Conservation (phyloP, 2,329 filamentous ascomycete genomes). For the Pseudocercospora macadamiae region DNA sequence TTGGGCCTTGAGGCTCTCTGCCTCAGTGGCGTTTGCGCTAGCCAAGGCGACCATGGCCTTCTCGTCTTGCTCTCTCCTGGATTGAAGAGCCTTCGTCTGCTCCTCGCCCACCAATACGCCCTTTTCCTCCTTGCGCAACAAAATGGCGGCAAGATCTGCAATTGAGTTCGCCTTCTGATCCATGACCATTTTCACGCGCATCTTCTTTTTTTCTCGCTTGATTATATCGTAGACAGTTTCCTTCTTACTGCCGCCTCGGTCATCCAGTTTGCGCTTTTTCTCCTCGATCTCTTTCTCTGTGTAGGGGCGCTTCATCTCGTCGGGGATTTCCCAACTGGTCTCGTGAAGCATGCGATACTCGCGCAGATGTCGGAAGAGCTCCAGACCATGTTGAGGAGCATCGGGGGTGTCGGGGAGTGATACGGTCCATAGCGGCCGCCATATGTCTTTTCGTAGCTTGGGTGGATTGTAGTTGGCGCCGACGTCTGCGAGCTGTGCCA, state of each 20-base stretch:
- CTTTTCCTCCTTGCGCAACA: constrained; percentile 52
- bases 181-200: constrained; percentile 61
- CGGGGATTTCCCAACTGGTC: constrained; percentile 49
- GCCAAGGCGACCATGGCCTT: constrained; percentile 28
- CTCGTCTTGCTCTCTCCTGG: constrained; percentile 21
- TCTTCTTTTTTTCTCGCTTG: constrained; percentile 45
- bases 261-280: constrained; percentile 44
- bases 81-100: constrained; percentile 12
- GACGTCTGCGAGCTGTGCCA: constrained; percentile 63
- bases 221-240: constrained; percentile 37
- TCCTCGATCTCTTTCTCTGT: constrained; percentile 45
- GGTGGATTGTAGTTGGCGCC: constrained; percentile 66
- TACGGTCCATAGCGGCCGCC: constrained; percentile 62
- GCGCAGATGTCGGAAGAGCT: constrained; percentile 60
- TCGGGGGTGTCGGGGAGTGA: constrained; percentile 54
- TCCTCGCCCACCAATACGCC: constrained; percentile 32
- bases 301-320: constrained; percentile 39
- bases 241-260: constrained; percentile 37
- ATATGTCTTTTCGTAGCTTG: constrained; percentile 63
- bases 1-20: constrained; percentile 22
- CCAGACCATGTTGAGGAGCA: constrained; percentile 49
- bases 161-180: constrained; percentile 66
- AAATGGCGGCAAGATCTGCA: constrained; percentile 62
- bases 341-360: constrained; percentile 65
- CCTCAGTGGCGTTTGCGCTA: constrained; percentile 17